These are phyloP conservation scores for Aspergillus brunneoviolaceus DNA, from an alignment of 2,329 filamentous ascomycete species.

Conservation along the genomic window DNA sequence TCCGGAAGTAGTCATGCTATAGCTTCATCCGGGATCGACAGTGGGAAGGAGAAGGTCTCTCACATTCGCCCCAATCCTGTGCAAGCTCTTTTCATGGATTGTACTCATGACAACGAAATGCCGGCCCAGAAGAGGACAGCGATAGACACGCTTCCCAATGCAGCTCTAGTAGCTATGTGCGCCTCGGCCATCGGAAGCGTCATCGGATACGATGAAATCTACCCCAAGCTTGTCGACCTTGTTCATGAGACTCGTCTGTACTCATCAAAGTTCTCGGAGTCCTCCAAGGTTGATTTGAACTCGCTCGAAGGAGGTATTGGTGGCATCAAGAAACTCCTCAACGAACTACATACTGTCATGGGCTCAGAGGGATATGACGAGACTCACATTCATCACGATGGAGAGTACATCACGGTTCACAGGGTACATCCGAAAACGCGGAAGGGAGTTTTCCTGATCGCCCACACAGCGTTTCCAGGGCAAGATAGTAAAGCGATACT, in stretches of 20 bases:
- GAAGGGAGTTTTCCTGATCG: constrained; percentile 92
- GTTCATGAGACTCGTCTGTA: constrained; percentile 87
- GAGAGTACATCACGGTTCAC: constrained; percentile 94
- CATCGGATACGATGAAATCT: constrained; percentile 97
- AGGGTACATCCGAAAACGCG: constrained; percentile 87
- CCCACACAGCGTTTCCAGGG: constrained; percentile 92
- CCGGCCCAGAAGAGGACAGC: constrained; percentile 94
- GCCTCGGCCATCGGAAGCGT: constrained; percentile 91
- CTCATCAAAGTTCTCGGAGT: constrained; percentile 69
- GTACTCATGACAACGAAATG: constrained; percentile 96
- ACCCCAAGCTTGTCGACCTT: constrained; percentile 87
- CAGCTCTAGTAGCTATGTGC: constrained; percentile 93
- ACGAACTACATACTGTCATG: constrained; percentile 94
- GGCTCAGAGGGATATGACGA: constrained; percentile 92
- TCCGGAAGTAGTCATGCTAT: constrained; percentile 54
- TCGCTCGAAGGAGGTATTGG: constrained; percentile 79
- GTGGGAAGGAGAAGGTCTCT: constrained; percentile 63
- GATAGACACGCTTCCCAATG: constrained; percentile 88
- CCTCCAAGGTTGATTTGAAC: constrained; percentile 52
- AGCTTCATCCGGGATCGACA: constrained; percentile 32
- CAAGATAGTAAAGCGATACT: constrained; percentile 82
- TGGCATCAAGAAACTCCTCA: constrained; percentile 85
- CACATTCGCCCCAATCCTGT: constrained; percentile 84
- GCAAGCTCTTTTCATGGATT: constrained; percentile 97
- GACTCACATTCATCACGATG: constrained; percentile 94